These are phyloP conservation scores for Tuber brumale DNA, from an alignment of 495 filamentous ascomycete genomes.

Conservation along the genomic window DNA sequence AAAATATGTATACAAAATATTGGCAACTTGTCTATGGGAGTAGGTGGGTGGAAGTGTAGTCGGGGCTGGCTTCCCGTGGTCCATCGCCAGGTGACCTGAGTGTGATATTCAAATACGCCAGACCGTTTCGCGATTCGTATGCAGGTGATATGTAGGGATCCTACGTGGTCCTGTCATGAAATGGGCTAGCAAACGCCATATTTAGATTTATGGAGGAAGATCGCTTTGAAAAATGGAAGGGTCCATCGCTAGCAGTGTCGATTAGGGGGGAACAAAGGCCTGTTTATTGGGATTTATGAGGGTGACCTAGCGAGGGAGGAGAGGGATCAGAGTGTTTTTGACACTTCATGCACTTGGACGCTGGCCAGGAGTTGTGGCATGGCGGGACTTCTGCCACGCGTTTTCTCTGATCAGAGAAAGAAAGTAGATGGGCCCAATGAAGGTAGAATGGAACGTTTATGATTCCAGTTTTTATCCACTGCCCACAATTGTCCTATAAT, in stretches of 20 bases:
- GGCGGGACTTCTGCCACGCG: constrained; percentile 41
- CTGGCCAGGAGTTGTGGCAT: constrained; percentile 35
- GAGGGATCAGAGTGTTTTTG: not conserved
- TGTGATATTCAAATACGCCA: constrained; percentile 1
- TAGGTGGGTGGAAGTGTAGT: not conserved
- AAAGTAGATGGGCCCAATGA: constrained; percentile 1
- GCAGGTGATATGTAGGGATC: not conserved
- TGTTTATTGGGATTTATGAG: not conserved
- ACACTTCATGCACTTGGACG: not conserved
- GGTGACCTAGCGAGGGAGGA: not conserved
- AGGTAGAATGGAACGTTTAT: not conserved
- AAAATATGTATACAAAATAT: not conserved
- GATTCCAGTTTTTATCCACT: not conserved
- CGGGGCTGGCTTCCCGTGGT: not conserved
- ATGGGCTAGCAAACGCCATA: not conserved
- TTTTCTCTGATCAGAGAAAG: constrained; percentile 43
- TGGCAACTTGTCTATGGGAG: not conserved
- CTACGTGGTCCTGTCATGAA: constrained; percentile 5
- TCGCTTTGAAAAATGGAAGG: not conserved
- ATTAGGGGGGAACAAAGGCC: not conserved
- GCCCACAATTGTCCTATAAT: not conserved
- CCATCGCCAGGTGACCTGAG: not conserved
- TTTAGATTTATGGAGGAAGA: not conserved
- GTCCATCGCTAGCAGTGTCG: not conserved
- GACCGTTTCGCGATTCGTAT: not conserved